Evolutionary conservation across 306 rosid genomes (phyloP), one percentile per base, ranked within the genome.

Genomic region (Trifolium repens): DNA sequence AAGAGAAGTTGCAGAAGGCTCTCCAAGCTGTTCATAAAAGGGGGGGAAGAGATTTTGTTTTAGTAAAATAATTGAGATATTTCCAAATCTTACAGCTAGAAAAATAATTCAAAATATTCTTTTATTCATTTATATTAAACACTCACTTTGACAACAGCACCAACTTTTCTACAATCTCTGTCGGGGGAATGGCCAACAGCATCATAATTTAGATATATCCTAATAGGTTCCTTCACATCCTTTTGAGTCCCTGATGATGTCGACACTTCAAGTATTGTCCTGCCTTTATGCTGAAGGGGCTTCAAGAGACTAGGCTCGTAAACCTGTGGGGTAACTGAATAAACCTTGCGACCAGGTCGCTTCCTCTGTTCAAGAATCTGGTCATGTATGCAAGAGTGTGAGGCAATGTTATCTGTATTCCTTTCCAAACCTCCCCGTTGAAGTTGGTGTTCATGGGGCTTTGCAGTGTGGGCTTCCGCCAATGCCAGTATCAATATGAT

Each of bases 161-260:
- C 98, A 69, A 87, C 74, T 69, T 79, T 84, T 74, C 81, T 93
- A 78, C 98, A 94, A 75, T 94, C 98, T 80, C 98, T 87, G 54
- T 94, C 98, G 12, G 91, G 83, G 2, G 97, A 94, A 81, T 94
- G 98, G 79, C 98, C 98, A 69, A 94, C 98, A 17, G 97, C 98
- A 81, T 91, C 98, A 78, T 94, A 94, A 86, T 94, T 94, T 67
- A 94, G 86, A 90, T 88, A 94, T 75, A 94, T 94, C 83, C 98
- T 90, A 65, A 94, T 94, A 22, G 98, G 96, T 69, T 83, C 79
- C 75, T 90, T 94, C 13, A 67, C 89, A 82, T 88, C 90, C 75
- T 84, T 89, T 76, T 82, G 85, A 68, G 74, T 70, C 57, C 53
- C 83, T 12, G 82, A 64, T n/a, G 73, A 50, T 78, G 85, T 62